Evolutionary conservation across 1,284 basidiomycete species (phyloP), one percentile per base, ranked within the genome.

Genomic region (Moesziomyces sp.): DNA sequence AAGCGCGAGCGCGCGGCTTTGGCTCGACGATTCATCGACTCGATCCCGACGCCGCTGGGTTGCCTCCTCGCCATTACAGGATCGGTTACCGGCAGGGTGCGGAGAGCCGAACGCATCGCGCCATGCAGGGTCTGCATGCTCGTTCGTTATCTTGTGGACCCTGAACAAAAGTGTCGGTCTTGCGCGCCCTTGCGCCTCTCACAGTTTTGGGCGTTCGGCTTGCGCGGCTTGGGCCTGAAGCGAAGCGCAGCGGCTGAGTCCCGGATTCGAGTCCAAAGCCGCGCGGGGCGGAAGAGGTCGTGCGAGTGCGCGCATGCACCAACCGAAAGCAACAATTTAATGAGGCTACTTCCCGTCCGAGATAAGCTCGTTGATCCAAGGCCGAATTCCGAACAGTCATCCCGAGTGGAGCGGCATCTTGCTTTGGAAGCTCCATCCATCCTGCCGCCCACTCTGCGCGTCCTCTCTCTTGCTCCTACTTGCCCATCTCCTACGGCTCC

Each of bases 71-170:
- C 11, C 19, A n/a, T 9, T 51, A 38, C 49, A 51, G 24, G 49
- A 24, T 42, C 49, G 49, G 49, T 23, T 24, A 51, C 19, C 16
- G n/a, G 30, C 14, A 30, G 46, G 11, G 45, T 45, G 43, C 42
- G 34, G 38, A 13, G 30, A 34, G 40, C 49, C 42, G 56, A 45
- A 24, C 34, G 35, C 28, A 34, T 51, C 30, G 30, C 3, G 44
- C 46, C 61, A 66, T 66, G 64, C 64, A 66, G 64, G 64, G 64
- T 60, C 52, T 43, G 43, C 38, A 44, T 64, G 57, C 52, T 34
- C 38, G 44, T 53, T 52, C 53, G 52, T 66, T 66, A 60, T 66
- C 64, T 58, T 40, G 9, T 56, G 58, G 64, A 66, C 64, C 64
- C 64, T 66, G 64, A 66, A 66, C 54, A 35, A 34, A 34, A 35